phyloP scores from a whole-genome alignment of 805 yeast species.

The Wickerhamiella hasegawae region DNA sequence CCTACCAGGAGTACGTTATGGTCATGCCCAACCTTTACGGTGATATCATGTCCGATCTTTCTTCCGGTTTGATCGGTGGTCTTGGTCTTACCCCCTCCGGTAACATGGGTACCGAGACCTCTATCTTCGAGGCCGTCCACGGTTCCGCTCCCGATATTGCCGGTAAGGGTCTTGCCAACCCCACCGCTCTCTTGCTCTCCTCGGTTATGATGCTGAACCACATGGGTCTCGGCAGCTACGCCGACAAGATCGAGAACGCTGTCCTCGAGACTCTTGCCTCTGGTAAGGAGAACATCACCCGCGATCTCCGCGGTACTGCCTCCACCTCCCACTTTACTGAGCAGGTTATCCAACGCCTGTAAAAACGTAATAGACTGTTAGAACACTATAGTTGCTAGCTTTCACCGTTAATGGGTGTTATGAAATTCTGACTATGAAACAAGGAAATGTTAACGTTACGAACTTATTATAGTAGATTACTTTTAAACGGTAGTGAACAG shows the following conservation, averaged over 20 bases:
- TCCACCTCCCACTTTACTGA: conserved; percentile 80
- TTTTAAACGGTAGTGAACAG: conserved; percentile 42
- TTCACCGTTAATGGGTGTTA: not conserved
- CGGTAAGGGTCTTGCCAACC: conserved; percentile 97
- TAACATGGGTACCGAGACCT: conserved; percentile 96
- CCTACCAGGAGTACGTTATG: conserved; percentile 77
- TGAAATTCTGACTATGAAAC: not conserved
- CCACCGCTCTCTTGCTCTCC: conserved; percentile 89
- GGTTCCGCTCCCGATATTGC: conserved; percentile 99
- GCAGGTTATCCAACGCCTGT: conserved; percentile 69
- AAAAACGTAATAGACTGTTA: too few species aligned
- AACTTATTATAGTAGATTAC: too few species aligned
- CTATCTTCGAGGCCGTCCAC: conserved; percentile 98
- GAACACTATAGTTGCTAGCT: not conserved
- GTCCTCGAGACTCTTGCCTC: conserved; percentile 81
- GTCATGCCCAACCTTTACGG: conserved; percentile 99
- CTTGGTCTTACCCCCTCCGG: conserved; percentile 98
- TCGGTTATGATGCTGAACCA: conserved; percentile 99
- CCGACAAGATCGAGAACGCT: conserved; percentile 76
- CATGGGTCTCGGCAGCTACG: conserved; percentile 75
- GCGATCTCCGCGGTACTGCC: conserved; percentile 88
- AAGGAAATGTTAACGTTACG: too few species aligned
- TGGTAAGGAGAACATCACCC: conserved; percentile 90
- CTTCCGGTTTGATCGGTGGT: conserved; percentile 97
- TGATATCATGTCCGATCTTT: conserved; percentile 95